Evolutionary conservation across 2,329 filamentous ascomycete genomes (phyloP).

Genomic region (Fusarium abutilonis): DNA sequence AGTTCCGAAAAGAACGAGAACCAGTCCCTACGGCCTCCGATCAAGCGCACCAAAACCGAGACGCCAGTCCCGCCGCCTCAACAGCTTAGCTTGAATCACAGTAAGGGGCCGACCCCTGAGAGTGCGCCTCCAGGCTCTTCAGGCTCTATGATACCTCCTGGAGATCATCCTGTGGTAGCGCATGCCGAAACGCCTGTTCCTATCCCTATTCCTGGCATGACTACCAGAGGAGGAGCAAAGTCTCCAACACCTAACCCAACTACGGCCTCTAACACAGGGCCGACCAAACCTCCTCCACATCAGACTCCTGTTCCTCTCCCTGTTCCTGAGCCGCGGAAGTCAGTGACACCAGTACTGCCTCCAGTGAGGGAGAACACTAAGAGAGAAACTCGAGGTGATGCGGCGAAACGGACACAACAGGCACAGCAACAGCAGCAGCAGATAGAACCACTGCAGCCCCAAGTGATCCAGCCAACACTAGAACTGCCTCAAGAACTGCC

Average conservation of each 20-base stretch:
- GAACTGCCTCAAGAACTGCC: slow-evolving; percentile 23
- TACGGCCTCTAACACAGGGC: slow-evolving; percentile 43
- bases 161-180: slow-evolving; percentile 29
- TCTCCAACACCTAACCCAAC: slow-evolving; percentile 47
- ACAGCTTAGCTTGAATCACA: slow-evolving; percentile 47
- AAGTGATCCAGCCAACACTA: slow-evolving; percentile 7
- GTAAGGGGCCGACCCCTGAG: slow-evolving; percentile 43
- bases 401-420: slow-evolving; percentile 55
- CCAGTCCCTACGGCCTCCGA: slow-evolving; percentile 51
- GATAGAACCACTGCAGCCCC: slow-evolving; percentile 18
- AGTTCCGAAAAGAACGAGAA: slow-evolving; percentile 39
- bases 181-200: slow-evolving; percentile 57
- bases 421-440: slow-evolving; percentile 41
- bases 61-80: slow-evolving; percentile 63
- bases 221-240: slow-evolving; percentile 46
- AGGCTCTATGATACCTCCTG: slow-evolving; percentile 33
- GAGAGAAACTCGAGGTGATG: slow-evolving; percentile 59
- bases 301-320: slow-evolving; percentile 54
- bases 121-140: slow-evolving; percentile 18
- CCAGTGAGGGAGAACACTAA: slow-evolving; percentile 48
- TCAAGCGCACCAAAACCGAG: slow-evolving; percentile 66
- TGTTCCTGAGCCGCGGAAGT: slow-evolving; percentile 48
- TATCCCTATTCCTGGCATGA: slow-evolving; percentile 48
- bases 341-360: slow-evolving; percentile 48
- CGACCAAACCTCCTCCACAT: slow-evolving; percentile 47